Evolutionary conservation across 2,329 filamentous ascomycete genomes (phyloP), one percentile per base, ranked within the genome.

Genomic region (Penicillium sp.): DNA sequence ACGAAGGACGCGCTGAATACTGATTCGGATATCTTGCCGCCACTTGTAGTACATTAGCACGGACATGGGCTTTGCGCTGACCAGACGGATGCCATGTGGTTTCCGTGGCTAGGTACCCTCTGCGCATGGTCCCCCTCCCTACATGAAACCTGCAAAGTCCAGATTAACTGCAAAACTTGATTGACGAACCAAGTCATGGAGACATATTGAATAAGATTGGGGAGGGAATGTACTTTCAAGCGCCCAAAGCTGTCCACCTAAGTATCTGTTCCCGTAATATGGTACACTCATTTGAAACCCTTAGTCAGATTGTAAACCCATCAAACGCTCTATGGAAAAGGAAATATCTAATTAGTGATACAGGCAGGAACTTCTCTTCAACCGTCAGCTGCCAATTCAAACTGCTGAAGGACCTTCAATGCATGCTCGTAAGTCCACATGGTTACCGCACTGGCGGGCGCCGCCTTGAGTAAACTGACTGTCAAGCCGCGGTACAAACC

Each of bases 341-440:
- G 37, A 29, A 34, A 30, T 14, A 28, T 37, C n/a, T 27, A 28
- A 39, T 9, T 41, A 37, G 18, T 42, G 28, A 37, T 43, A 44
- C 46, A 44, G 34, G 18, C 13, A 36, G 27, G 40, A 19, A 7
- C n/a, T 11, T 14, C 2, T 1, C 11, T 39, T 49, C 49, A 49
- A 34, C 18, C 27, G 12, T 39, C 38, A 16, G 41, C 35, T 18
- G 56, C 61, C 9, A 67, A 29, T 18, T 69, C 67, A 45, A 66
- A 60, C 36, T 70, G 67, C 49, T 74, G 70, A 54, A 92, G 73
- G 18, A 82, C 58, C 42, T 76, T 79, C 72, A 96, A 74, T 14
- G 80, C 80, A 63, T 85, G 77, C 74, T 95, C 91, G 70, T 95
- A 96, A 2, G 89, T 95, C 89, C 90, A 96, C 77, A 96, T 88